A percentile compares a stretch with the other conserved stretches of the same genome.
Conservation (phyloP, 768 basidiomycete species). For the Rhodosporidiobolus odoratus region DNA sequence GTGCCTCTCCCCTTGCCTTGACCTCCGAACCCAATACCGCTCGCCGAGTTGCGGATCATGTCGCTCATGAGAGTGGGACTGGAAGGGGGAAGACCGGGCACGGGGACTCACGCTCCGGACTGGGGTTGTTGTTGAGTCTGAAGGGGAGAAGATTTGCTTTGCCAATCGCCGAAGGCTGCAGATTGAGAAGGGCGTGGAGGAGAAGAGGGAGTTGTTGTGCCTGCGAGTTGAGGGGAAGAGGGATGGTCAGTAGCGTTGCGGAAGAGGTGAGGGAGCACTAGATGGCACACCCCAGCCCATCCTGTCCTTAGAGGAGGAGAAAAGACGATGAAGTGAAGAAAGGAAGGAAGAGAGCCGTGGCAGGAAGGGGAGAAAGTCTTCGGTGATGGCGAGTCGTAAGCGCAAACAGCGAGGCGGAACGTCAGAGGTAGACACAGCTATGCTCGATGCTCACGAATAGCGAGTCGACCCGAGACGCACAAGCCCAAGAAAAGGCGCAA, state of each 20-base stretch:
- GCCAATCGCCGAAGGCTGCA: too few relatives aligned
- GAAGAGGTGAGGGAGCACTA: neutral
- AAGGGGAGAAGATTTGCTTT: neutral
- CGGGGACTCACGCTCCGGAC: neutral
- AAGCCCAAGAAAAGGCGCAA: too few relatives aligned
- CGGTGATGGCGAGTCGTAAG: too few relatives aligned
- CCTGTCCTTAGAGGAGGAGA: neutral
- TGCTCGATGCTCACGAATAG: too few relatives aligned
- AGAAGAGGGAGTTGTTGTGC: neutral
- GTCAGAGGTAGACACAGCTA: neutral
- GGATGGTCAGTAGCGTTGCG: neutral
- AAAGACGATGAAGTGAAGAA: neutral
- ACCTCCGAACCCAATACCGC: neutral
- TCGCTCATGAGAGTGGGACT: neutral
- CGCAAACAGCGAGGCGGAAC: too few relatives aligned
- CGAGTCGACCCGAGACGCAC: too few relatives aligned
- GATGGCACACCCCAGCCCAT: neutral
- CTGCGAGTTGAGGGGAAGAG: neutral
- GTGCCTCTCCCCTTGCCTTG: neutral
- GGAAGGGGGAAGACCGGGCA: neutral
- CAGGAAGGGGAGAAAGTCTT: neutral
- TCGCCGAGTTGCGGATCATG: neutral
- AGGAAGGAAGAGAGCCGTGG: neutral
- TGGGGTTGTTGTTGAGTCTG: neutral
- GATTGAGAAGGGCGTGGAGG: neutral